These are phyloP conservation scores for Penicillium manginii DNA, from an alignment of 495 filamentous ascomycete species.

Conservation along the genomic window DNA sequence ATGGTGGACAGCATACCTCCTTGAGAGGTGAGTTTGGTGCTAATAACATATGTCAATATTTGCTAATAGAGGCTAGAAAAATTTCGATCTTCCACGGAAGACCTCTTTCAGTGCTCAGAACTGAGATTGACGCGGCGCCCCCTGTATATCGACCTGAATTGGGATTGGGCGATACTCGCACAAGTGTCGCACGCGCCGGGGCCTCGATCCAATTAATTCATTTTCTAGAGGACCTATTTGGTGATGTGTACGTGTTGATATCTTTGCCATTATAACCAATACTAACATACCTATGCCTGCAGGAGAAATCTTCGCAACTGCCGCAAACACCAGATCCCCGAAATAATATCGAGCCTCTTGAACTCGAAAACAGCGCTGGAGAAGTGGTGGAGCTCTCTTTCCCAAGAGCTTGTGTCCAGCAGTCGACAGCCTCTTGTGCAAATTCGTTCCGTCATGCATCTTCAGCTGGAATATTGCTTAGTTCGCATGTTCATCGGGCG, in stretches of 20 bases:
- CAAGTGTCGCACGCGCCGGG: slow-evolving; percentile 14
- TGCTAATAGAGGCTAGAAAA: slow-evolving; percentile 14
- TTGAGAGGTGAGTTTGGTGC: slow-evolving; percentile 34
- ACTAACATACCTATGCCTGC: slow-evolving; percentile 6
- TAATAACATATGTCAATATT: background rate
- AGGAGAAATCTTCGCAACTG: slow-evolving; percentile 24
- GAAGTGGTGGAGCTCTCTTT: slow-evolving; percentile 34
- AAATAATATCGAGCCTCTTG: slow-evolving; percentile 18
- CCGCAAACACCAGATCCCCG: slow-evolving; percentile 15
- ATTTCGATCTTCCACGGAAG: slow-evolving; percentile 41
- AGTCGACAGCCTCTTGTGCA: slow-evolving; percentile 3
- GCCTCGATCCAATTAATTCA: slow-evolving; percentile 30
- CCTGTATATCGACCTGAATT: slow-evolving; percentile 25
- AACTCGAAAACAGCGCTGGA: slow-evolving; percentile 17
- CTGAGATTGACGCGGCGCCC: slow-evolving; percentile 37
- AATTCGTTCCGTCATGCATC: slow-evolving; percentile 30
- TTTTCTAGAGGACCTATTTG: slow-evolving; percentile 30
- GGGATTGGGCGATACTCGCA: background rate
- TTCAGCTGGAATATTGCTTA: slow-evolving; percentile 37
- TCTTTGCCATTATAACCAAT: background rate
- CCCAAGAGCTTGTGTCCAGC: slow-evolving; percentile 13
- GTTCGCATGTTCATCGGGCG: slow-evolving; percentile 38
- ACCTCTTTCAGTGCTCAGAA: slow-evolving; percentile 34
- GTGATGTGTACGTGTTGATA: slow-evolving; percentile 27
- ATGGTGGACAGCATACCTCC: slow-evolving; percentile 43